phyloP scores from a whole-genome alignment of 192 early-diverging fungal genomes.

The Tieghemiomyces parasiticus region DNA sequence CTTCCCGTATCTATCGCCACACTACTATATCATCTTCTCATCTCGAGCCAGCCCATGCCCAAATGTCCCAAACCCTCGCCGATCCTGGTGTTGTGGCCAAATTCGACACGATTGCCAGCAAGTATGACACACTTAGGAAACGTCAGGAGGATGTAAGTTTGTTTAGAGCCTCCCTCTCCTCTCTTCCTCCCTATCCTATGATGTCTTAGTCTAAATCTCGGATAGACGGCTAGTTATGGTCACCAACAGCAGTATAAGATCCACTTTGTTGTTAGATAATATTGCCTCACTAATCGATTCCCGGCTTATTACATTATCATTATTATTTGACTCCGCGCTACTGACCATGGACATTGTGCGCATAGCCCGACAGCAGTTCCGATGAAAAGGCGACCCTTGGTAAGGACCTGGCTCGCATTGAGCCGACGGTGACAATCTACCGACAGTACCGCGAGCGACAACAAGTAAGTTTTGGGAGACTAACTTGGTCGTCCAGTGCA shows the following conservation, averaged over 20 bases:
- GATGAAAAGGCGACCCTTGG: too few species aligned
- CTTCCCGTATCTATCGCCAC: not conserved
- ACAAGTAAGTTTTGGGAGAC: too few species aligned
- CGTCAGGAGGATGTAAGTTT: not conserved
- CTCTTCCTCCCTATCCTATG: not conserved
- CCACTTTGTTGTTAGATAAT: not conserved
- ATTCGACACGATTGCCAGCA: not conserved
- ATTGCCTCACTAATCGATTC: not conserved
- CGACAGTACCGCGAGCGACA: too few species aligned
- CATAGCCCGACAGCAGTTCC: too few species aligned
- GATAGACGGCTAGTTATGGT: not conserved
- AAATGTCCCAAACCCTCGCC: not conserved
- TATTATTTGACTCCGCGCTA: not conserved
- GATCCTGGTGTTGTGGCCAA: not conserved
- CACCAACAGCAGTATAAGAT: not conserved
- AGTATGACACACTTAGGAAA: not conserved
- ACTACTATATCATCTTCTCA: too few species aligned
- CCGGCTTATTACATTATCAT: not conserved
- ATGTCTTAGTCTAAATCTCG: not conserved
- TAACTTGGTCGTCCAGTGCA: too few species aligned
- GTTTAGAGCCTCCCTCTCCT: too few species aligned
- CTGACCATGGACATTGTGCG: too few species aligned
- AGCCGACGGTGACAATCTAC: too few species aligned
- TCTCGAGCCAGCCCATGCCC: too few species aligned
- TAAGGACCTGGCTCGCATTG: too few species aligned